These are phyloP conservation scores for Picea abies DNA, from an alignment of 83 land plant species.

Conservation along the genomic window DNA sequence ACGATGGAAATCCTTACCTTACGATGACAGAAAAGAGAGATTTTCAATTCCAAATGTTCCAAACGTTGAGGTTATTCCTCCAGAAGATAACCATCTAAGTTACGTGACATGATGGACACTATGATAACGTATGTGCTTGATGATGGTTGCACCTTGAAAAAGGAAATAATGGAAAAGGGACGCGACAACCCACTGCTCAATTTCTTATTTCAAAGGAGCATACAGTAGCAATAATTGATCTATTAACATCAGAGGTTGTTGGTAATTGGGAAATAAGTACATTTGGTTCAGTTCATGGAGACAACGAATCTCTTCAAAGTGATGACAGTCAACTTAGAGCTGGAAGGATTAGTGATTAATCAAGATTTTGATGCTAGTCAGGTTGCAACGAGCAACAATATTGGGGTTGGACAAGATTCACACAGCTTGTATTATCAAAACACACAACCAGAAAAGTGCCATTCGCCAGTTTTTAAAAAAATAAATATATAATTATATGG, in stretches of 20 bases:
- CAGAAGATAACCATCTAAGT: too few relatives aligned
- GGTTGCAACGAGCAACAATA: constrained; percentile 24
- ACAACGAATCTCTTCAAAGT: constrained; percentile 61
- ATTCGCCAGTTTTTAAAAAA: too few relatives aligned
- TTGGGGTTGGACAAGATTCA: constrained; percentile 2
- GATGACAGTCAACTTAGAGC: constrained; percentile 22
- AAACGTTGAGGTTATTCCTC: too few relatives aligned
- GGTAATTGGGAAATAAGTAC: constrained; percentile 94
- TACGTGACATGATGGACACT: too few relatives aligned
- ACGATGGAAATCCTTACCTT: too few relatives aligned
- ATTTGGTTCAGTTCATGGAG: constrained; percentile 75
- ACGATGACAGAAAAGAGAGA: too few relatives aligned
- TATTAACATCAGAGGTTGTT: constrained; percentile 84
- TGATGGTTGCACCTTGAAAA: too few relatives aligned
- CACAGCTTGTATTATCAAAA: neutral
- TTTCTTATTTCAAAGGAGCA: neutral
- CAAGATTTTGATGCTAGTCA: constrained; percentile 34
- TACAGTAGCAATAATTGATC: constrained; percentile 68
- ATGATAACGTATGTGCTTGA: too few relatives aligned
- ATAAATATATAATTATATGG: too few relatives aligned
- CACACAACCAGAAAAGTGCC: constrained; percentile 11
- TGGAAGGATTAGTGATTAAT: constrained; percentile 22
- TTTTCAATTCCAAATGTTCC: too few relatives aligned
- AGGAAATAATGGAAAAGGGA: too few relatives aligned
- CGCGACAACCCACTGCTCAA: too few relatives aligned